A percentile compares a stretch with the other conserved stretches of the same genome.
These are phyloP conservation scores for Penicillium nordicum DNA, from an alignment of 2,329 filamentous ascomycete species.

Conservation along the genomic window DNA sequence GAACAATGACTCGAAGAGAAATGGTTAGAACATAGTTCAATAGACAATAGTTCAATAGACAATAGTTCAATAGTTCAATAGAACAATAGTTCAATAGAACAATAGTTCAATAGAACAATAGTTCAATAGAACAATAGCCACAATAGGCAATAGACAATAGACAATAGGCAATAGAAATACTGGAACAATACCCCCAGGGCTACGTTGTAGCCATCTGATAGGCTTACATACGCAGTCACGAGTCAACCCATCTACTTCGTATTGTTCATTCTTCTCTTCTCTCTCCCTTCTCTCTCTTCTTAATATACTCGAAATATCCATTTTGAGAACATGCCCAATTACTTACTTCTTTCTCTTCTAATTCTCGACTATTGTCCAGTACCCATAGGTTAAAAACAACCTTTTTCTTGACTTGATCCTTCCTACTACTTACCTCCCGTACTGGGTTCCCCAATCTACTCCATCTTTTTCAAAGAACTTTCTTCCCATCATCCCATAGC, in stretches of 20 bases:
- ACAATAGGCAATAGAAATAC: too few species aligned
- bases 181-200: too few species aligned
- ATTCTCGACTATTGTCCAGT: neutral
- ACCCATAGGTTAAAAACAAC: neutral
- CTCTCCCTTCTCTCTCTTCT: neutral
- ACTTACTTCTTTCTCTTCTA: neutral
- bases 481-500: neutral
- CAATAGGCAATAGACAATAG: neutral
- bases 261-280: neutral
- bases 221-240: constrained; percentile 5
- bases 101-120: neutral
- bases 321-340: constrained; percentile 1
- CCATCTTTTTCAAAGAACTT: neutral
- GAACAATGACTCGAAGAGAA: neutral
- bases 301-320: neutral
- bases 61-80: neutral
- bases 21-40: neutral
- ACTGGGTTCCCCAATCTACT: neutral
- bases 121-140: neutral
- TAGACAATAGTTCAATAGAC: neutral
- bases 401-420: neutral
- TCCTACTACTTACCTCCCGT: neutral
- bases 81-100: neutral
- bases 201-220: neutral
- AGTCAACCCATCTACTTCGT: neutral